These are phyloP conservation scores for Juncus effusus DNA, from an alignment of 176 grass and related monocot species.

Conservation along the genomic window DNA sequence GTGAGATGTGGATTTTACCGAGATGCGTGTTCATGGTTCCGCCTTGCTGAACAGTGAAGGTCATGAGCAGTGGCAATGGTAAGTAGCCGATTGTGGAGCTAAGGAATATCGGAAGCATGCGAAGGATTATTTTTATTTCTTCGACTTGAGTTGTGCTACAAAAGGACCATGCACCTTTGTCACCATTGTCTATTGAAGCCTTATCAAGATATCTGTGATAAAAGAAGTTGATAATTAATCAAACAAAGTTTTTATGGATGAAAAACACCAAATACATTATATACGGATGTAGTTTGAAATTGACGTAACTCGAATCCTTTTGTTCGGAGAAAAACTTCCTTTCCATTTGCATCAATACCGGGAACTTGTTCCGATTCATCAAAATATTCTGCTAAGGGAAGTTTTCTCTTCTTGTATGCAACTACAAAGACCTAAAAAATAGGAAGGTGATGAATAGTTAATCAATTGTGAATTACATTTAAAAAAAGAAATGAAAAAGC, in stretches of 20 bases:
- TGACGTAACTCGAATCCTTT: slow-evolving; percentile 28
- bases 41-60: slow-evolving; percentile 60
- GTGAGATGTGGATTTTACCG: slow-evolving; percentile 36
- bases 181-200: slow-evolving; percentile 35
- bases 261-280: slow-evolving; percentile 12
- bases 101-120: slow-evolving; percentile 59
- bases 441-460: neutral
- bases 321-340: slow-evolving; percentile 12
- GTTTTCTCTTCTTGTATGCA: slow-evolving; percentile 38
- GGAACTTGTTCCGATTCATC: slow-evolving; percentile 22
- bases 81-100: slow-evolving; percentile 42
- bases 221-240: neutral
- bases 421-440: slow-evolving; percentile 31
- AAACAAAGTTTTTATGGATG: neutral
- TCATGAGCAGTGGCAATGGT: slow-evolving; percentile 45
- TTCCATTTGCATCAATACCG: neutral
- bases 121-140: slow-evolving; percentile 47
- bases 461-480: neutral
- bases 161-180: slow-evolving; percentile 17
- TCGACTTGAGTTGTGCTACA: slow-evolving; percentile 39
- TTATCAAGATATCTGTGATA: slow-evolving; percentile 35
- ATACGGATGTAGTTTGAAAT: neutral
- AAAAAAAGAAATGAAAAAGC: no score
- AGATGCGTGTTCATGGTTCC: slow-evolving; percentile 48
- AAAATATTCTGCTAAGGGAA: slow-evolving; percentile 13